Evolutionary conservation across 2,329 filamentous ascomycete genomes (phyloP).

Genomic region (Colletotrichum sp.): DNA sequence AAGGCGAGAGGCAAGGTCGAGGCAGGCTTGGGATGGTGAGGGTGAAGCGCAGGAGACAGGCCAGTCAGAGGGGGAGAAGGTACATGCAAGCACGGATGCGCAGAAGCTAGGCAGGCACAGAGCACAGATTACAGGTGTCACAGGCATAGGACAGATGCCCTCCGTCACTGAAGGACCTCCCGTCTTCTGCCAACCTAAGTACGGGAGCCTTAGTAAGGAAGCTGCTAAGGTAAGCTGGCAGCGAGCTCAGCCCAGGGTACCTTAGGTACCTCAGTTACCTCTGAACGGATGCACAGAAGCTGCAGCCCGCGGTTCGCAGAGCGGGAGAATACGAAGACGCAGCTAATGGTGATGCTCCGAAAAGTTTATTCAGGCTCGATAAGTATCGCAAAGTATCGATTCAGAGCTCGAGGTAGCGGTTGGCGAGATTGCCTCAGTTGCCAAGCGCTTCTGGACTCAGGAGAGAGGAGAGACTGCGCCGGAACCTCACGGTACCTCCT

Average conservation of each 20-base stretch:
- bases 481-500: neutral
- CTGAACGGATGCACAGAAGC: neutral
- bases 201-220: neutral
- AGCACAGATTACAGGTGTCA: neutral
- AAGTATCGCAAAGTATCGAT: neutral
- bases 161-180: neutral
- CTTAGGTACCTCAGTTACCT: neutral
- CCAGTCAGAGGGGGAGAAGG: neutral
- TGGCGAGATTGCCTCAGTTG: constrained; percentile 17
- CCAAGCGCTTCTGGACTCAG: constrained; percentile 21
- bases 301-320: neutral
- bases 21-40: constrained; percentile 3
- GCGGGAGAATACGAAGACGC: neutral
- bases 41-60: neutral
- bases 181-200: neutral
- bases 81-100: constrained; percentile 9
- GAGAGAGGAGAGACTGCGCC: constrained; percentile 17
- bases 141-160: neutral
- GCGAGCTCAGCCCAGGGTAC: neutral
- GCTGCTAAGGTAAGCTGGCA: neutral
- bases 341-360: constrained; percentile 1
- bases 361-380: neutral
- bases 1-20: constrained; percentile 9
- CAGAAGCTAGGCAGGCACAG: neutral
- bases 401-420: neutral